These are phyloP conservation scores for Penstemon newberryi DNA, from an alignment of 257 asterid genomes.

Conservation along the genomic window DNA sequence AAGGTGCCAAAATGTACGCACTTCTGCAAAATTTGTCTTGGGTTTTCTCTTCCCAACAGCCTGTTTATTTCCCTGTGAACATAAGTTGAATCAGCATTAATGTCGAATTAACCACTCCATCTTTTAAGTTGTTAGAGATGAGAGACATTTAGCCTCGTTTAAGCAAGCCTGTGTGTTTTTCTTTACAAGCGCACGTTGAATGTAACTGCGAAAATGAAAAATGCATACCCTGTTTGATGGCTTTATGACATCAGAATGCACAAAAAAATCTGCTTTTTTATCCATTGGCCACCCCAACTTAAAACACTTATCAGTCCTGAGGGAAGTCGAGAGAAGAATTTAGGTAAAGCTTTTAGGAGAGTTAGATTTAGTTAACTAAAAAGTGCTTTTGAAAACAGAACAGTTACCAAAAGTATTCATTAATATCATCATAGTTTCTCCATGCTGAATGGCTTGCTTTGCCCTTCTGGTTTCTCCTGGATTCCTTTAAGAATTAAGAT, in stretches of 20 bases:
- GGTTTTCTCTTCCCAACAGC: slow-evolving; percentile 77
- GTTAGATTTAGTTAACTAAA: slow-evolving; percentile 14
- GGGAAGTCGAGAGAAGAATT: slow-evolving; percentile 20
- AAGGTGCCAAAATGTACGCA: slow-evolving; percentile 96
- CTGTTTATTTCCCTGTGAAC: slow-evolving; percentile 50
- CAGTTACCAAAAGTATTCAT: slow-evolving; percentile 92
- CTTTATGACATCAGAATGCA: slow-evolving; percentile 57
- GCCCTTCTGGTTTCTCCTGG: slow-evolving; percentile 74
- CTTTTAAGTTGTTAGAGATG: background rate
- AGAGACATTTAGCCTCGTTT: background rate
- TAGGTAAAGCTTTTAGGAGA: slow-evolving; percentile 7
- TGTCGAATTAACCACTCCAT: background rate
- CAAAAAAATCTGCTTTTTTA: slow-evolving; percentile 67
- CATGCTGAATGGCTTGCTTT: slow-evolving; percentile 95
- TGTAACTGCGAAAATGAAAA: slow-evolving; percentile 17
- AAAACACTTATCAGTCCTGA: slow-evolving; percentile 76
- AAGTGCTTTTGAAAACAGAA: slow-evolving; percentile 27
- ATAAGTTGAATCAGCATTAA: slow-evolving; percentile 26
- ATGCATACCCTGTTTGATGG: slow-evolving; percentile 41
- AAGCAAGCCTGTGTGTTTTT: slow-evolving; percentile 15
- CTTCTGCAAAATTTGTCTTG: slow-evolving; percentile 91
- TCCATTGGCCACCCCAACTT: slow-evolving; percentile 95
- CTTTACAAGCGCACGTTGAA: slow-evolving; percentile 14
- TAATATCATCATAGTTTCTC: slow-evolving; percentile 97
- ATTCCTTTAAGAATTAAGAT: slow-evolving; percentile 77